Evolutionary conservation across 1,284 basidiomycete species (phyloP).

Genomic region (Phlebopus sp.): DNA sequence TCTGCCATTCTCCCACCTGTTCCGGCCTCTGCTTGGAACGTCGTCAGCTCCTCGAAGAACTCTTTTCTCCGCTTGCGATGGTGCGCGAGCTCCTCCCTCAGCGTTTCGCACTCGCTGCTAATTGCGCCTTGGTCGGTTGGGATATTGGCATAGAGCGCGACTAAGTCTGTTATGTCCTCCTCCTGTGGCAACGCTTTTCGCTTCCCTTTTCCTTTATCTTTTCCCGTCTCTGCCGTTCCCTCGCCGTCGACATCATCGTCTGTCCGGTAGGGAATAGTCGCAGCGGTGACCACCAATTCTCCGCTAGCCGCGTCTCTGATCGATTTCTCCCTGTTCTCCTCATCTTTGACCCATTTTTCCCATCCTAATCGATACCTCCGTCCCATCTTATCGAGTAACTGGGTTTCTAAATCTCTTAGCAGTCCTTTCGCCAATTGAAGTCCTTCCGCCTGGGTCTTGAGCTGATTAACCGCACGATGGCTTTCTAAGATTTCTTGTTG

Average conservation of each 20-base stretch:
- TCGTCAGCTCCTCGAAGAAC: constrained; percentile 73
- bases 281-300: constrained; percentile 43
- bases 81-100: constrained; percentile 64
- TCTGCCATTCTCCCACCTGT: constrained; percentile 86
- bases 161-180: constrained; percentile 65
- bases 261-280: constrained; percentile 41
- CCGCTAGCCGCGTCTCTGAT: constrained; percentile 59
- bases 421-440: constrained; percentile 62
- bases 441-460: constrained; percentile 69
- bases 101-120: constrained; percentile 54
- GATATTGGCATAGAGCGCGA: constrained; percentile 53
- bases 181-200: constrained; percentile 44
- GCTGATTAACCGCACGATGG: constrained; percentile 68
- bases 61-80: constrained; percentile 66
- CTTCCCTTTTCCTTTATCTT: constrained; percentile 44
- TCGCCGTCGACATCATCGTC: constrained; percentile 42
- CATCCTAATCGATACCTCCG: constrained; percentile 82
- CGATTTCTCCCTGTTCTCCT: constrained; percentile 70
- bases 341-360: constrained; percentile 89
- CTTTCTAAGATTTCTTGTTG: constrained; percentile 92
- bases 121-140: constrained; percentile 58
- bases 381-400: constrained; percentile 74
- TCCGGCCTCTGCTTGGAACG: constrained; percentile 83
- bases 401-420: constrained; percentile 63
- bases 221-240: constrained; percentile 18